These are phyloP conservation scores for Aspergillus sp. DNA, from an alignment of 2,329 filamentous ascomycete species.

Conservation along the genomic window DNA sequence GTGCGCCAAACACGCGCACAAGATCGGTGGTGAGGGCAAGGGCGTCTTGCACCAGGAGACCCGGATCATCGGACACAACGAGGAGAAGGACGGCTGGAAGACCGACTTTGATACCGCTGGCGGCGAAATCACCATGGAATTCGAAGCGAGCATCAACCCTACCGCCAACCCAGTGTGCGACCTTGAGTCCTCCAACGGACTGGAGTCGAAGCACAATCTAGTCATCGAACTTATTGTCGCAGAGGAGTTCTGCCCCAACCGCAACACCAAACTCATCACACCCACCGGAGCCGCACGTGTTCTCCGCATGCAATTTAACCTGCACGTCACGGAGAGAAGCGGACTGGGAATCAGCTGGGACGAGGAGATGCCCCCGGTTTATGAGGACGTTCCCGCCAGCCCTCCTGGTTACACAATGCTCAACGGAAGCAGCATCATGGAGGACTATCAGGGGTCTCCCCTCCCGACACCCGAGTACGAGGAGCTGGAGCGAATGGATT, in stretches of 20 bases:
- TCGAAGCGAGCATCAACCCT: slow-evolving; percentile 66
- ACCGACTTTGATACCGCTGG: slow-evolving; percentile 69
- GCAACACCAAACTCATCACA: slow-evolving; percentile 73
- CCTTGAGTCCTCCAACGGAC: slow-evolving; percentile 72
- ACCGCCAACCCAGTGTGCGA: slow-evolving; percentile 74
- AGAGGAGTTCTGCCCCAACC: slow-evolving; percentile 77
- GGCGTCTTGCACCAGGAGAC: slow-evolving; percentile 74
- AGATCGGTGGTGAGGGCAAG: slow-evolving; percentile 68
- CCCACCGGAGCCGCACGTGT: slow-evolving; percentile 91
- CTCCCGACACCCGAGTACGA: slow-evolving; percentile 48
- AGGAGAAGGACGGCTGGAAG: slow-evolving; percentile 90
- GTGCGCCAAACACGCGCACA: slow-evolving; percentile 74
- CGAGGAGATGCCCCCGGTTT: slow-evolving; percentile 90
- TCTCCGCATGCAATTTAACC: slow-evolving; percentile 86
- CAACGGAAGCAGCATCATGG: slow-evolving; percentile 47
- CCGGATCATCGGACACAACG: slow-evolving; percentile 77
- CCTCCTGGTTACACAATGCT: slow-evolving; percentile 70
- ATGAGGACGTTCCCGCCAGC: slow-evolving; percentile 87
- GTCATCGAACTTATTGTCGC: slow-evolving; percentile 93
- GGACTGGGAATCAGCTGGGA: slow-evolving; percentile 96
- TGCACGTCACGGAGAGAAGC: slow-evolving; percentile 78
- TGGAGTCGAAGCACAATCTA: slow-evolving; percentile 81
- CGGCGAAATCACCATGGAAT: slow-evolving; percentile 82
- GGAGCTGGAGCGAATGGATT: slow-evolving; percentile 52
- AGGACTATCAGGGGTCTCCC: slow-evolving; percentile 52